Evolutionary conservation across 2,329 filamentous ascomycete genomes (phyloP), one percentile per base, ranked within the genome.

Genomic region (Penicillium polonicum): DNA sequence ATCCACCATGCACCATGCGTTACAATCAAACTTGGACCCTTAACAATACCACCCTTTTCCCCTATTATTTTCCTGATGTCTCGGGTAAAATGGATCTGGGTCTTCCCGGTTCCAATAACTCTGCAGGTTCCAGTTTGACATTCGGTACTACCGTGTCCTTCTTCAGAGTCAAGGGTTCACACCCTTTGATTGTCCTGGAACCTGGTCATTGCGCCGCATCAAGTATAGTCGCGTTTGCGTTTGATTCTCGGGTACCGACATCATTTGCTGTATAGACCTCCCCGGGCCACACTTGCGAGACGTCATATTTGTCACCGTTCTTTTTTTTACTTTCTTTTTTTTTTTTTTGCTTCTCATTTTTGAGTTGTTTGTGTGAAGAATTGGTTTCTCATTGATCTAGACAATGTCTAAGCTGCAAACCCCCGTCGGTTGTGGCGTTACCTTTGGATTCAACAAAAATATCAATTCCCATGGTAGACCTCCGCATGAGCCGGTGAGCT

Each of bases 401-500:
- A 65, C 62, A 65, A 62, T 65, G 62, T 67, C 62, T 66, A 63
- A 61, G 57, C 57, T 65, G 63, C 58, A 62, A 45, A 53, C 21
- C 53, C 51, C 62, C 62, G 60, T 65, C 58, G 65, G 60, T 10
- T 62, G 57, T 65, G 65, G 57, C 61, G 64, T 45, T 27, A 3
- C 29, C 9, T 39, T 48, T 10, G 31, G 35, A 13, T 65, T 65
- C 46, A 76, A 64, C 67, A 74, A 70, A 43, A 43, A 71, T 60
- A 48, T 72, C 66, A 60, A 76, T 33, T 73, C 31, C 70, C 72
- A 52, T 71, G 66, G 62, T 74, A 75, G 41, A 76, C 67, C 43
- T 74, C 73, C 42, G 74, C 69, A 78, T 68, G 42, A 78, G 65
- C 36, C 69, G 68, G 57, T 77, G 73, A 25, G 72, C 73, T 23